Conservation (phyloP, 2,329 filamentous ascomycete genomes). For the Curvularia verruculosa region DNA sequence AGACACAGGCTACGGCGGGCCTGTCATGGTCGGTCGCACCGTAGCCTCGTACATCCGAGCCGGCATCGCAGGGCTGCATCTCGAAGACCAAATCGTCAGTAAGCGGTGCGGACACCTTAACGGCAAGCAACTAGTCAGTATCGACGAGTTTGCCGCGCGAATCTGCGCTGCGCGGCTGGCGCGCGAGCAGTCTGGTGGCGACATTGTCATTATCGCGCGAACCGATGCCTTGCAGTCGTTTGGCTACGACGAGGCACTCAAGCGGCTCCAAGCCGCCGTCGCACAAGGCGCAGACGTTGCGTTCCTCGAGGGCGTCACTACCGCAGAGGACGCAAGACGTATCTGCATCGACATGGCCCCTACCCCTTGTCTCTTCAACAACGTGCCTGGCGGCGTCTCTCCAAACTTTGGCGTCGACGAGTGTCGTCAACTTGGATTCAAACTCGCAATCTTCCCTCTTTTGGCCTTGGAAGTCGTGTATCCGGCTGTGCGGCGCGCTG, state of each 20-base stretch:
- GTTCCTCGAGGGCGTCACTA: constrained; percentile 65
- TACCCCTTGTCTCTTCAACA: constrained; percentile 62
- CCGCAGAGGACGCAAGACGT: constrained; percentile 56
- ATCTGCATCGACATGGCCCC: constrained; percentile 57
- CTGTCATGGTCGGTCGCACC: constrained; percentile 58
- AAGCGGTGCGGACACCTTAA: constrained; percentile 70
- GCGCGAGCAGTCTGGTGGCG: constrained; percentile 55
- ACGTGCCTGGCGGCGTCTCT: constrained; percentile 62
- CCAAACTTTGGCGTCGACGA: constrained; percentile 61
- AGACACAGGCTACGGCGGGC: constrained; percentile 62
- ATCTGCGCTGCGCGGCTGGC: constrained; percentile 63
- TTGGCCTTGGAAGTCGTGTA: constrained; percentile 43
- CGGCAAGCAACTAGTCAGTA: constrained; percentile 65
- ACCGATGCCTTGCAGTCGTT: constrained; percentile 65
- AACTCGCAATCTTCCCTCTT: constrained; percentile 63
- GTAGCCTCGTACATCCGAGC: constrained; percentile 60
- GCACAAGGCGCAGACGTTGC: constrained; percentile 64
- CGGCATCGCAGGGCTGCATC: constrained; percentile 65
- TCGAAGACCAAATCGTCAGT: constrained; percentile 68
- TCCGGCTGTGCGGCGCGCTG: constrained; percentile 39
- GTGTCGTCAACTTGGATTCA: constrained; percentile 63
- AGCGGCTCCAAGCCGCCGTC: constrained; percentile 58
- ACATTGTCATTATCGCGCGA: constrained; percentile 69
- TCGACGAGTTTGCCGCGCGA: constrained; percentile 59
- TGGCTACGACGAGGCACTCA: constrained; percentile 64